A percentile compares a stretch with the other conserved stretches of the same genome.
phyloP scores from a whole-genome alignment of 2,329 filamentous ascomycete species.

The Rhytidhysteron rufulum region DNA sequence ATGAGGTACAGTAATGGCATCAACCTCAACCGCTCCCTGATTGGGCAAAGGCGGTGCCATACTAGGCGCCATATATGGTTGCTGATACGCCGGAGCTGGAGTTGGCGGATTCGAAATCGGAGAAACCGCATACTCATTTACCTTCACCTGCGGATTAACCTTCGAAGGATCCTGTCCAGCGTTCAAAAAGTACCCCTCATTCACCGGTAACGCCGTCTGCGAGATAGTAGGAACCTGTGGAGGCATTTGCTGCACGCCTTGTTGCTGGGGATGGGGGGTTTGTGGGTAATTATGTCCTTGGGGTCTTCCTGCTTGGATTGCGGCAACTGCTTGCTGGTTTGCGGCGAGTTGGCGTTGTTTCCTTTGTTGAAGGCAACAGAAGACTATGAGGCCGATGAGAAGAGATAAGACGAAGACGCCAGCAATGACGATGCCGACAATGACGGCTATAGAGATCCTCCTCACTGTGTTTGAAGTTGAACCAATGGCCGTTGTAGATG shows the following conservation, averaged over 20 bases:
- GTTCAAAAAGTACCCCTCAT: constrained; percentile 10
- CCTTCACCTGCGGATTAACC: constrained; percentile 13
- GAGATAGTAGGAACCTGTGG: neutral
- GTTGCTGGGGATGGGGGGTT: constrained; percentile 5
- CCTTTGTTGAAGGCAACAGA: constrained; percentile 17
- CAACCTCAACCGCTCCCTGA: constrained; percentile 15
- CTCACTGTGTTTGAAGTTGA: constrained; percentile 7
- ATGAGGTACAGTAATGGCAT: constrained; percentile 12
- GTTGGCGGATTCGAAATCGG: constrained; percentile 20
- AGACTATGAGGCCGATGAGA: constrained; percentile 13
- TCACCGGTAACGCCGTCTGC: constrained; percentile 1
- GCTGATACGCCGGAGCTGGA: constrained; percentile 20
- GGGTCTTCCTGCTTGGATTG: constrained; percentile 12
- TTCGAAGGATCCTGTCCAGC: constrained; percentile 12
- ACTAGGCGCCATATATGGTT: constrained; percentile 12
- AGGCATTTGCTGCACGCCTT: constrained; percentile 7
- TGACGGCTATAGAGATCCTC: constrained; percentile 13
- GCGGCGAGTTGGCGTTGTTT: constrained; percentile 15
- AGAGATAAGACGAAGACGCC: constrained; percentile 15
- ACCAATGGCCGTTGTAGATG: constrained; percentile 1
- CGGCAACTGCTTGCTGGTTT: constrained; percentile 13
- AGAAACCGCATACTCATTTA: constrained; percentile 12
- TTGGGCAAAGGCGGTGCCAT: constrained; percentile 9
- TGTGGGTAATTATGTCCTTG: constrained; percentile 11
- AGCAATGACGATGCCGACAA: constrained; percentile 18